A percentile compares a stretch with the other conserved stretches of the same genome.
phyloP scores from a whole-genome alignment of 371 early-diverging fungal species.

The Modicella reniformis region DNA sequence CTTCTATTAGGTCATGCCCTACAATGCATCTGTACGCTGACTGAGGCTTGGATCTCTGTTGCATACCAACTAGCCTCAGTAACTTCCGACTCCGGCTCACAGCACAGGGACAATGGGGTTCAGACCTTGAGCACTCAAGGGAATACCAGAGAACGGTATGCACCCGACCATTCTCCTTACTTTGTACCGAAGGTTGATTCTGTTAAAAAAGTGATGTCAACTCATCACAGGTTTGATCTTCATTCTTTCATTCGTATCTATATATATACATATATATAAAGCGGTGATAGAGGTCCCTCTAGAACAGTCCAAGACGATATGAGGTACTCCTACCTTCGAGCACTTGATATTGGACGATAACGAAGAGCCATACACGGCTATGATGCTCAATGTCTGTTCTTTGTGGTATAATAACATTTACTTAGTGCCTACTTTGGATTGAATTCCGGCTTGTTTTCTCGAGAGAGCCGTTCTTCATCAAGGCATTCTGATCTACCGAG shows the following conservation, averaged over 20 bases:
- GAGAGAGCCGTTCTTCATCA: not conserved
- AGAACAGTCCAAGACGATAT: no score
- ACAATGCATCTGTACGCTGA: no score
- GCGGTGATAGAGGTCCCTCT: not conserved
- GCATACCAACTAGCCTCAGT: no score
- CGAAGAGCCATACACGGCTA: no score
- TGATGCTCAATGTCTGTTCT: not conserved
- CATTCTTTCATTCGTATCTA: not conserved
- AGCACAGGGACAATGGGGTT: slow-evolving; percentile 2
- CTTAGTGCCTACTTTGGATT: slow-evolving; percentile 5
- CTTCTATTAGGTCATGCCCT: no score
- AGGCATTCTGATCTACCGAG: no score
- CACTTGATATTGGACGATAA: no score
- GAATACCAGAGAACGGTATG: slow-evolving; percentile 24
- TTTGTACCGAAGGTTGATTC: not conserved
- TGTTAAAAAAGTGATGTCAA: not conserved
- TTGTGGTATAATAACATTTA: not conserved
- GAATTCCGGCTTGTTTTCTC: not conserved
- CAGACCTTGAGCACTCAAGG: slow-evolving; percentile 8
- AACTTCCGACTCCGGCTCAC: not conserved
- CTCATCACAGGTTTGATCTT: no score
- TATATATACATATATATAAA: not conserved
- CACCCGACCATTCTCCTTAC: not conserved
- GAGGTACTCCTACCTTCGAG: no score
- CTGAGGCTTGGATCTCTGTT: no score